Conservation (phyloP, 2,329 filamentous ascomycete species). For the Aquanectria penicillioides region DNA sequence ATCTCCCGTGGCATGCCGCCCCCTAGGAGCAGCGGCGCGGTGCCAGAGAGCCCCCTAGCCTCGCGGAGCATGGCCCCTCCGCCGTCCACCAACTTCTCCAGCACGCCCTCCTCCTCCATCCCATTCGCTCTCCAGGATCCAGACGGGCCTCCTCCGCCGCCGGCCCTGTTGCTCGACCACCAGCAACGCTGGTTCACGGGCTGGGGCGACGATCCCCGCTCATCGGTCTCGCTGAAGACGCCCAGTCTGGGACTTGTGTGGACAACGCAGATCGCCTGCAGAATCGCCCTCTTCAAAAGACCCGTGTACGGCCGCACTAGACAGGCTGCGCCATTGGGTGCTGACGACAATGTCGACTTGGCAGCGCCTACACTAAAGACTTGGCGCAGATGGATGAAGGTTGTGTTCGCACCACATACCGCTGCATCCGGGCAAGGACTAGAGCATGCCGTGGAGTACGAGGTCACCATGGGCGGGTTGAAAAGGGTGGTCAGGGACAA, state of each 20-base stretch:
- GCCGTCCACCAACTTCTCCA: conserved; percentile 43
- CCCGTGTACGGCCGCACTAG: conserved; percentile 60
- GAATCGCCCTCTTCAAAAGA: conserved; percentile 82
- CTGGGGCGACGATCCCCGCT: conserved; percentile 79
- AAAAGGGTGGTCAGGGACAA: conserved; percentile 42
- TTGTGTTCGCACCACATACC: conserved; percentile 88
- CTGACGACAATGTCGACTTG: conserved; percentile 53
- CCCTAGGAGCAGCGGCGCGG: conserved; percentile 35
- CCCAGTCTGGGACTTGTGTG: conserved; percentile 89
- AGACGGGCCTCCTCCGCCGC: conserved; percentile 48
- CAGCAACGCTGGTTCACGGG: conserved; percentile 96
- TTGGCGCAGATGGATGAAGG: conserved; percentile 83
- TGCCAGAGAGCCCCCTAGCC: conserved; percentile 62
- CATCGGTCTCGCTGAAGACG: conserved; percentile 72
- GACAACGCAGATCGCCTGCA: conserved; percentile 87
- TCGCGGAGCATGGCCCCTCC: conserved; percentile 52
- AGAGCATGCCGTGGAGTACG: conserved; percentile 72
- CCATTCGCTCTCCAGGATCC: conserved; percentile 44
- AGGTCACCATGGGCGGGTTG: conserved; percentile 76
- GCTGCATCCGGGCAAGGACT: conserved; percentile 60
- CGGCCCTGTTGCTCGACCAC: conserved; percentile 80
- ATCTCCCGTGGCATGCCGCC: conserved; percentile 32
- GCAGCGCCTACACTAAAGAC: conserved; percentile 60
- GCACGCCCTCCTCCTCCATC: conserved; percentile 53
- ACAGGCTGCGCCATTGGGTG: conserved; percentile 47